Evolutionary conservation across 2,329 filamentous ascomycete species (phyloP), one percentile per base, ranked within the genome.

Genomic region (Albophoma yamanashiensis): DNA sequence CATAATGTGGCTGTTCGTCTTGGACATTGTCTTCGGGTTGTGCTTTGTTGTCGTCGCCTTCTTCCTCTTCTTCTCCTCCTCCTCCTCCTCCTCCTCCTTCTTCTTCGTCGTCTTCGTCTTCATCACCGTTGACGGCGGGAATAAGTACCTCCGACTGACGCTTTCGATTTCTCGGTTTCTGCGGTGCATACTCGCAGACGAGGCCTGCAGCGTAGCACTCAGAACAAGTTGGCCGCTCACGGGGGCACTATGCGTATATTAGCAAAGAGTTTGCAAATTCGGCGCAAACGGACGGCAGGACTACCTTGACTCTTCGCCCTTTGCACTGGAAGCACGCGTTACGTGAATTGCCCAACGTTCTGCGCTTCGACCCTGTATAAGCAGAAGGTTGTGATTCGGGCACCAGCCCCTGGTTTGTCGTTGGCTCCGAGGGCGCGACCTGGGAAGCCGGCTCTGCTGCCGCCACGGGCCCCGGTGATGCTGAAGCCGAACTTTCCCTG

Each of bases 141-240:
- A 64, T 63, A 7, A 63, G 36, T 36, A 65, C 64, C 4, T 61
- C 59, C 20, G 68, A 63, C 58, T 68, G 65, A 8, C 40, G 38
- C 40, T 36, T 65, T 36, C 67, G 67, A 36, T 20, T 2, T 56
- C 65, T 67, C 22, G 59, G 65, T 45, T 68, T 73, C 15, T 68
- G 67, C n/a, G 69, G 64, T 27, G 76, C 69, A 63, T 78, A 80
- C 56, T 75, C 68, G 61, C 78, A 80, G 9, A 63, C 61, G 6
- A 67, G 60, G 0, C 70, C 70, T 6, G 65, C 60, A 8, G 65
- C 63, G 27, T 69, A 59, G 34, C 78, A 80, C 43, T 71, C 70
- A 8, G 66, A 67, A 62, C 78, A 80, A 1, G 65, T 65, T 4
- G 78, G 78, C 45, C 68, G 71, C 50, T 73, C 71, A 55, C 70